Conservation (phyloP, 2,329 filamentous ascomycete genomes). For the Kalmusia sp. region DNA sequence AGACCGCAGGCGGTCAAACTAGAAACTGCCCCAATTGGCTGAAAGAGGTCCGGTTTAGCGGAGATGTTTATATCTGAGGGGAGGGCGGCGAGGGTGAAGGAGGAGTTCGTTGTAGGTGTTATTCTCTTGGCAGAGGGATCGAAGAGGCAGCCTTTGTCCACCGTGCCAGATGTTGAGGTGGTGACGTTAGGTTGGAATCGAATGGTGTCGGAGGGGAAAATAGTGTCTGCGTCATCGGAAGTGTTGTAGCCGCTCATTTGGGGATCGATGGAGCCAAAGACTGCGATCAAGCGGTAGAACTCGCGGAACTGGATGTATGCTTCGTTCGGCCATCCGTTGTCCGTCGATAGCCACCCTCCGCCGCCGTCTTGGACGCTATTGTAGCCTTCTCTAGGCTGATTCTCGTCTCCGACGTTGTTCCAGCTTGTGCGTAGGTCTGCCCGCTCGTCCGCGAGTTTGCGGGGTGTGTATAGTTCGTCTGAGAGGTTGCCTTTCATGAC, state of each 20-base stretch:
- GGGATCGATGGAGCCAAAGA: constrained; percentile 64
- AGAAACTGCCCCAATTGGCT: constrained; percentile 33
- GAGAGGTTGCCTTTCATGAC: constrained; percentile 58
- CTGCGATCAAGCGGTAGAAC: constrained; percentile 61
- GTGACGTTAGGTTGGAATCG: constrained; percentile 37
- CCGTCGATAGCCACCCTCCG: constrained; percentile 54
- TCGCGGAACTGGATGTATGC: constrained; percentile 63
- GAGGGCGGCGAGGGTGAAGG: constrained; percentile 38
- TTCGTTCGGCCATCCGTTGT: constrained; percentile 70
- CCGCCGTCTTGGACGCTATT: constrained; percentile 51
- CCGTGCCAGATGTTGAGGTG: constrained; percentile 45
- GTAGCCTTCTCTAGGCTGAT: constrained; percentile 60
- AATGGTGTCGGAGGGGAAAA: constrained; percentile 61
- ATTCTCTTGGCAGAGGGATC: constrained; percentile 49
- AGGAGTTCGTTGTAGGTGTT: constrained; percentile 58
- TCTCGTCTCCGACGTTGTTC: constrained; percentile 52
- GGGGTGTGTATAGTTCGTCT: constrained; percentile 62
- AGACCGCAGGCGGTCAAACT: constrained; percentile 65
- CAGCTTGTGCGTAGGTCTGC: constrained; percentile 65
- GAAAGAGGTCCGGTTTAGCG: constrained; percentile 30
- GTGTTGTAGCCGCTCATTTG: constrained; percentile 65
- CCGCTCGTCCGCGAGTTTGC: constrained; percentile 58
- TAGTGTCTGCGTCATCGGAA: constrained; percentile 54
- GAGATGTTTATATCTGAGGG: constrained; percentile 23
- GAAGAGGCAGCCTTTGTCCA: constrained; percentile 64